Evolutionary conservation across 306 rosid species (phyloP).

Genomic region (Prunus davidiana): DNA sequence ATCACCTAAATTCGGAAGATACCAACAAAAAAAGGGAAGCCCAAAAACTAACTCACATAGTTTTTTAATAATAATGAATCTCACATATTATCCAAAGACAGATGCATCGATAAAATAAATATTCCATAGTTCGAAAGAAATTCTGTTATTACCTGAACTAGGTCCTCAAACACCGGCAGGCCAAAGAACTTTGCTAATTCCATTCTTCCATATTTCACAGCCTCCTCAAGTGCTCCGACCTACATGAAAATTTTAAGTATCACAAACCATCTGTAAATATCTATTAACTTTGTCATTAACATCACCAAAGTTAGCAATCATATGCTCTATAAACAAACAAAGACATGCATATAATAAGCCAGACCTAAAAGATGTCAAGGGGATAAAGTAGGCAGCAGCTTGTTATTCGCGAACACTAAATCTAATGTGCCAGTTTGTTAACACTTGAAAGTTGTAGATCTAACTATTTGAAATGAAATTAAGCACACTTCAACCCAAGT

Average conservation of each 20-base stretch:
- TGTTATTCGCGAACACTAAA: neutral
- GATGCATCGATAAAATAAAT: neutral
- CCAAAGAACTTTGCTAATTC: slow-evolving; percentile 69
- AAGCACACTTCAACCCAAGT: neutral
- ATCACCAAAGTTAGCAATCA: neutral
- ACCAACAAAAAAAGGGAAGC: no score
- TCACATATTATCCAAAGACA: neutral
- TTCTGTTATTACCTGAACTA: slow-evolving; percentile 62
- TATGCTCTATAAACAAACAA: neutral
- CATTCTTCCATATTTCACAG: slow-evolving; percentile 78
- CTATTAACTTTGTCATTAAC: neutral
- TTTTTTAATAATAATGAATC: neutral
- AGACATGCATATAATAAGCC: neutral
- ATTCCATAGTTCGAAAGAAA: neutral
- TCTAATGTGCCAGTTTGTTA: neutral
- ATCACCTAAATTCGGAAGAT: no score
- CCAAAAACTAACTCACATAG: neutral
- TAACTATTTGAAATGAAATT: neutral
- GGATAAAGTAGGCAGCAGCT: neutral
- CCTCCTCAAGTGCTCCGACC: slow-evolving; percentile 91
- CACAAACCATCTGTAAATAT: slow-evolving; percentile 6
- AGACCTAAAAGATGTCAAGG: neutral
- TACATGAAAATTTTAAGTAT: slow-evolving; percentile 28
- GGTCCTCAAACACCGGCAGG: slow-evolving; percentile 60
- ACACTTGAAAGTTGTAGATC: neutral